Evolutionary conservation across 2,329 filamentous ascomycete species (phyloP).

Genomic region (Penicillium italicum): DNA sequence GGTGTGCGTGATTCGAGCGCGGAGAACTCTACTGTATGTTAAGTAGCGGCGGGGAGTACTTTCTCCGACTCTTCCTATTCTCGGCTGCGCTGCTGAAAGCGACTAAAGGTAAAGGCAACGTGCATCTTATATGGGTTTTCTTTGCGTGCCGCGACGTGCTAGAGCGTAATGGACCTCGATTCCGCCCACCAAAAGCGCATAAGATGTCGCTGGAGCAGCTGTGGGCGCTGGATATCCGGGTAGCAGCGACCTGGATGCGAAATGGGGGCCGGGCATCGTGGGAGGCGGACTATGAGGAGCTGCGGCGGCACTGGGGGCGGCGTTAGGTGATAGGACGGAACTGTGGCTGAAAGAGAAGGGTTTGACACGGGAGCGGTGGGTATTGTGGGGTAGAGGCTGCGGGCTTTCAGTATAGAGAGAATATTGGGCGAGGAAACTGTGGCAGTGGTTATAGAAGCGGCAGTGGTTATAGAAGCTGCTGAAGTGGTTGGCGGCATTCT

Average conservation of each 20-base stretch:
- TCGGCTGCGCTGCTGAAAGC: neutral
- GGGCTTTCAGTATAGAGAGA: neutral
- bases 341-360: neutral
- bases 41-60: neutral
- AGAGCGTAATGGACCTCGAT: neutral
- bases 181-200: neutral
- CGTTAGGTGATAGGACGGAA: neutral
- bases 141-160: neutral
- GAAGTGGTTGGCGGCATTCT: neutral
- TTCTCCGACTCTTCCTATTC: neutral
- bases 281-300: neutral
- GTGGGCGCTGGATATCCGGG: neutral
- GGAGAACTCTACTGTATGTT: neutral
- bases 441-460: neutral
- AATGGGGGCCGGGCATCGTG: neutral
- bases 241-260: neutral
- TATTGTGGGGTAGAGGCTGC: neutral
- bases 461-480: neutral
- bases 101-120: neutral
- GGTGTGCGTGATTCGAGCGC: neutral
- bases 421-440: neutral
- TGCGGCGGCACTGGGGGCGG: neutral
- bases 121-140: neutral
- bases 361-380: neutral
- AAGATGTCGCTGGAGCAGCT: neutral